phyloP scores from a whole-genome alignment of 139 green algal genomes.

The Volvox africanus region DNA sequence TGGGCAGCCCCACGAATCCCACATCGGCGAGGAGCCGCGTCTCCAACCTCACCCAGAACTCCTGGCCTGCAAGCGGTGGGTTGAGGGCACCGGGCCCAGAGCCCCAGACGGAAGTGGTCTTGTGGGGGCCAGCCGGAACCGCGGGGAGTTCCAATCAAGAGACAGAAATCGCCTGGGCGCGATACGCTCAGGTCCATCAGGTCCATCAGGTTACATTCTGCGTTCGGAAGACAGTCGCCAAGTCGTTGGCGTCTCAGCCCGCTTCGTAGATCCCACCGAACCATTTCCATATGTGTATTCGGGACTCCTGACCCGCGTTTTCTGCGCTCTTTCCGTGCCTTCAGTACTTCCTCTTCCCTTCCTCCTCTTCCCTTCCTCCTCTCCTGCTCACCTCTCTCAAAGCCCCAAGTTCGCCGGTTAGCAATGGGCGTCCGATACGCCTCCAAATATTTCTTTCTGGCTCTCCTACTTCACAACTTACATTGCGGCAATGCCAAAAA shows the following conservation, averaged over 20 bases:
- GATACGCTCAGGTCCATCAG: neutral
- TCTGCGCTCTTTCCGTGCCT: neutral
- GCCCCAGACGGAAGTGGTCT: neutral
- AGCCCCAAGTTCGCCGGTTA: too few species aligned
- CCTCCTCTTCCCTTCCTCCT: neutral
- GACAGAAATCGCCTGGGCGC: neutral
- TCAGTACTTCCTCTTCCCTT: neutral
- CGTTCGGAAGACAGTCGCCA: neutral
- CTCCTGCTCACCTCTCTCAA: neutral
- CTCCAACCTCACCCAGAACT: constrained; percentile 60
- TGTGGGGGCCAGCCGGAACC: neutral
- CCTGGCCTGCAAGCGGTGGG: constrained; percentile 10
- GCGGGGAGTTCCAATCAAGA: neutral
- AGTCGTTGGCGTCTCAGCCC: neutral
- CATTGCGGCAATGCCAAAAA: too few species aligned
- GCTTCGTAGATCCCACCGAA: neutral
- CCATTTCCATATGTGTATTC: neutral
- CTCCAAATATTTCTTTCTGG: too few species aligned
- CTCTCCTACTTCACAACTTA: too few species aligned
- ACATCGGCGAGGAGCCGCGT: constrained; percentile 70
- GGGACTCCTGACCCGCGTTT: neutral
- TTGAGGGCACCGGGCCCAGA: neutral
- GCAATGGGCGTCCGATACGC: too few species aligned
- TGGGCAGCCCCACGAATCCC: constrained; percentile 76
- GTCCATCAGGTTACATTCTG: neutral